Conservation (phyloP, 805 yeast species). For the Saturnispora gosingensis region DNA sequence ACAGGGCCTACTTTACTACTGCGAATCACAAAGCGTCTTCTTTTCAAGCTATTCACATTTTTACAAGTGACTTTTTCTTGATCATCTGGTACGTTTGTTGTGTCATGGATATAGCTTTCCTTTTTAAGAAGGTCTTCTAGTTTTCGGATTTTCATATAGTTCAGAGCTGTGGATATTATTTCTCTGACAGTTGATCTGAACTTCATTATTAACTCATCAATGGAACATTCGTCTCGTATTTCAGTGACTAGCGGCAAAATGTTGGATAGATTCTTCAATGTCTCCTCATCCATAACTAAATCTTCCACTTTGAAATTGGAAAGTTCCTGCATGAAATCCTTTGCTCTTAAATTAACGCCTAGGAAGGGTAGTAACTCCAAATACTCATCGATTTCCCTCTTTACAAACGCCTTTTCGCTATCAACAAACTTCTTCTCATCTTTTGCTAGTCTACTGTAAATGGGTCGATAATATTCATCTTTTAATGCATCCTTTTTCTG, state of each 20-base stretch:
- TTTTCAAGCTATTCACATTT: neutral
- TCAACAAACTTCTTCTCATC: conserved; percentile 54
- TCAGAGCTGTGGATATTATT: conserved; percentile 29
- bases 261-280: conserved; percentile 5
- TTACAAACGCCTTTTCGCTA: conserved; percentile 43
- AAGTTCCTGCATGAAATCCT: conserved; percentile 6
- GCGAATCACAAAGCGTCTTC: conserved; percentile 11
- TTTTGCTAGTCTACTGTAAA: conserved; percentile 52
- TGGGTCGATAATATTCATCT: conserved; percentile 34
- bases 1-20: conserved; percentile 28
- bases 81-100: neutral
- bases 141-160: conserved; percentile 32
- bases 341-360: conserved; percentile 14
- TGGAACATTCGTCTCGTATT: conserved; percentile 39
- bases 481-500: conserved; percentile 35
- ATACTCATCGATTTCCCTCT: conserved; percentile 49
- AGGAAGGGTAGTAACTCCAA: conserved; percentile 35
- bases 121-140: conserved; percentile 24
- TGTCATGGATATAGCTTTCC: conserved; percentile 3
- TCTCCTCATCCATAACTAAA: conserved; percentile 9
- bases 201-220: conserved; percentile 43
- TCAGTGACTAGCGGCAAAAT: conserved; percentile 30
- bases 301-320: conserved; percentile 7
- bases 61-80: conserved; percentile 2
- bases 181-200: conserved; percentile 43